A percentile compares a stretch with the other conserved stretches of the same genome.
Conservation (phyloP, 305 asterid species). For the Fraxinus platypoda region DNA sequence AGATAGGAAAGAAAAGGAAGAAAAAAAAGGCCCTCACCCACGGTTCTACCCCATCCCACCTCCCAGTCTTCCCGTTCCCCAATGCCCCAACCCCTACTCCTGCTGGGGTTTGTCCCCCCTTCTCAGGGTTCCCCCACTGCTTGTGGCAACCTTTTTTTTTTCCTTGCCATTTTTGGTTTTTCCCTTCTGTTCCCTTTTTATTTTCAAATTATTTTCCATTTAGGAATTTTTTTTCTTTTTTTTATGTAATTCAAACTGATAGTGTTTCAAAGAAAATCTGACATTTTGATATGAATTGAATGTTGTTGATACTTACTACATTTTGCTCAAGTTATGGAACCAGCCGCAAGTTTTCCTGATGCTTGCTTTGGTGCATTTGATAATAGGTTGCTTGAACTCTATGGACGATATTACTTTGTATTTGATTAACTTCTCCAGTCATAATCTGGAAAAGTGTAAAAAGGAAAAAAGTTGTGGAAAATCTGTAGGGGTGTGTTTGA, state of each 20-base stretch:
- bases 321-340: background rate
- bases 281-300: background rate
- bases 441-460: background rate
- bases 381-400: background rate
- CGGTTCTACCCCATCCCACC: background rate
- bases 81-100: background rate
- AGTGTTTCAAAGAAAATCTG: background rate
- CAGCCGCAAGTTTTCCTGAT: background rate
- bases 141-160: background rate
- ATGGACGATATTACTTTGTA: background rate
- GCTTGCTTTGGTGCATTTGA: background rate
- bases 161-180: background rate
- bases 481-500: background rate
- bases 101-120: background rate
- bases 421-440: background rate
- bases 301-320: background rate
- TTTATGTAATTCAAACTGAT: background rate
- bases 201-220: background rate
- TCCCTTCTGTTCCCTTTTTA: background rate
- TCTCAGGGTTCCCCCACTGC: background rate
- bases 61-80: background rate
- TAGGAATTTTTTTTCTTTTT: no score
- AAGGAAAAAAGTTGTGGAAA: background rate
- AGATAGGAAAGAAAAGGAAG: background rate
- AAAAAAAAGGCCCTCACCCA: background rate